Base-by-base conservation (phyloP, 2,329 filamentous ascomycete genomes). In the Claviceps sp. region DNA sequence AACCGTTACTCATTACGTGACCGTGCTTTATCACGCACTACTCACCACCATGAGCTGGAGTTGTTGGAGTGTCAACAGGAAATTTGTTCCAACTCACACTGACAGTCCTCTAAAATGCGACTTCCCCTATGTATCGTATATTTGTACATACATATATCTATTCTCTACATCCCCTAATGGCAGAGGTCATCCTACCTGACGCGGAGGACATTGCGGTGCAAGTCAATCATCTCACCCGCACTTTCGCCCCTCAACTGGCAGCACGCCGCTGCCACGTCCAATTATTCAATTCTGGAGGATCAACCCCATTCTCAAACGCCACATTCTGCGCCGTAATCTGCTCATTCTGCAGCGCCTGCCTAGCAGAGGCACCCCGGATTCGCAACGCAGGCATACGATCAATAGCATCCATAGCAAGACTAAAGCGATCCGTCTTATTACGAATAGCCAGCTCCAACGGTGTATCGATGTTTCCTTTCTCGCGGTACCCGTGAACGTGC, bases 401-500 rank as follows among this genome's bases (percentile, higher is more conserved):
- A 54, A 90, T 84, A 14, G 85, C 86, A 60, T 85, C 80, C 55
- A 90, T 87, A 9, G 86, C 85, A 40, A 90, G 69, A 58, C 81
- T 86, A 70, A 85, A 90, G 30, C 86, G 76, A 68, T 90, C 86
- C 0, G 85, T 86, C 60, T 83, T 75, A 68, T 90, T 90, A 54
- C 85, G 76, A 62, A 89, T 87, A 30, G 85, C 85, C 56, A 90
- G 71, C 68, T 89, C 85, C 20, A 89, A 78, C 1, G 85, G 86
- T 0, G 86, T 89, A 63, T 90, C 84, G 59, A 89, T 89, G 65
- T 89, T 90, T 47, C 86, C 86, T 75, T 90, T 89, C 72, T 90
- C 85, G 62, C 78, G 82, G 72, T 89, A 90, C 1, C 86, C 86
- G 36, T 82, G 75, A n/a, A 90, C 86, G 60, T 87, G 81, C 56